Base-by-base conservation (phyloP, 257 asterid genomes). In the Solanum chilense region DNA sequence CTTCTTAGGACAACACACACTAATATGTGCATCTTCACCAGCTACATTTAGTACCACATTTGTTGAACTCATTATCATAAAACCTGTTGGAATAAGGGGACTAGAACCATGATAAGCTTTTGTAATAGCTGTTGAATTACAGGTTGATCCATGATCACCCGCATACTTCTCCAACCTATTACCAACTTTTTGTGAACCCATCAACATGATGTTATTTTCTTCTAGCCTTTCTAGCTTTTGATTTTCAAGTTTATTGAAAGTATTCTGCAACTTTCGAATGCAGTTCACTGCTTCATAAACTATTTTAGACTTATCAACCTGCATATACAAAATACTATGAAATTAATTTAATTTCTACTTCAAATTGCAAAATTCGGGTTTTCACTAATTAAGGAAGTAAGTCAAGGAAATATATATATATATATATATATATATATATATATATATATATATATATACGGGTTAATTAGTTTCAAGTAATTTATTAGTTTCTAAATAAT, bases 281-380 rank as follows among this genome's bases (percentile, higher is more conserved):
- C 88, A 86, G 64, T 74, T 93, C 44, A 94, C 90, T 1, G 98
- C 95, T 89, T 94, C 98, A 81, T 94, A 98, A 20, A 96, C 97
- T 15, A 95, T 91, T 33, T 94, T 95, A 37, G 96, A 89, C 88
- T 95, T 95, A 91, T 95, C 98, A 0, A 94, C 92, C 99, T 96
- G 92, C 89, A 41, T 6, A 25, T 23, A 39, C 2, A 39, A 23
- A 75, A 39, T 6, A 23, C 12, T 45, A 15, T 49, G 6, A 58
- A 60, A 60, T 41, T 41, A 41, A 41, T 41, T 41, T 41, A 41
- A 41, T 8, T 41, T 41, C 44, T 41, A 41, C 44, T 60, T 31
- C 13, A 70, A 0, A 1, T 1, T 29, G 3, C 8, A 14, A 9
- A 56, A n/a, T 9, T 11, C 1, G 64, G 5, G 1, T 56, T 56